A percentile compares a stretch with the other conserved stretches of the same genome.
Conservation (phyloP, 352 stramenopile genomes). For the Peronospora farinosa region DNA sequence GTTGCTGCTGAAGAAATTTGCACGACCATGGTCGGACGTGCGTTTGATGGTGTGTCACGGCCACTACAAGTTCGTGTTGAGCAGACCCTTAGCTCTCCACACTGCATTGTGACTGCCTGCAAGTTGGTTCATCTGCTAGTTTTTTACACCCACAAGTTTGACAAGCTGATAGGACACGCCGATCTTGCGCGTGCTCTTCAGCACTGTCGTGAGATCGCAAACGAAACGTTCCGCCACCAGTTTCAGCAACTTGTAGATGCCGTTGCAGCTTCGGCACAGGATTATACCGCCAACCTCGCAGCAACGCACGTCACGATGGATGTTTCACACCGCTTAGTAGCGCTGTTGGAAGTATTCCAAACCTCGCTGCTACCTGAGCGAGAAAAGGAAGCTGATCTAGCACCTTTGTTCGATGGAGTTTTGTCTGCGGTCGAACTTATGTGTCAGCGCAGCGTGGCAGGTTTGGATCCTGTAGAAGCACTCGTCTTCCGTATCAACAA, state of each 20-base stretch:
- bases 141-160: constrained; percentile 64
- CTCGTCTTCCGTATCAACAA: constrained; percentile 72
- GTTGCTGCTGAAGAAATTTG: constrained; percentile 7
- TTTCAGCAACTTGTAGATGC: constrained; percentile 45
- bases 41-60: constrained; percentile 54
- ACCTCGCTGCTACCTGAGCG: constrained; percentile 47
- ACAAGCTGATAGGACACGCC: constrained; percentile 32
- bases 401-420: constrained; percentile 44
- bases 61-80: constrained; percentile 62
- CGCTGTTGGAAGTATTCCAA: constrained; percentile 54
- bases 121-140: constrained; percentile 59
- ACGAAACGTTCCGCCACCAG: constrained; percentile 45
- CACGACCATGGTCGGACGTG: constrained; percentile 48
- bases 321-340: constrained; percentile 45
- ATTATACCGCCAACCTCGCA: constrained; percentile 54
- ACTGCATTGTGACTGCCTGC: constrained; percentile 54
- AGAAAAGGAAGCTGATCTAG: constrained; percentile 47
- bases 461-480: constrained; percentile 38
- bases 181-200: constrained; percentile 31
- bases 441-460: constrained; percentile 39
- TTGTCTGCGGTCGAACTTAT: constrained; percentile 45
- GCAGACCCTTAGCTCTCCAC: constrained; percentile 48
- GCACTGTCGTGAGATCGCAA: constrained; percentile 38
- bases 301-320: constrained; percentile 56
- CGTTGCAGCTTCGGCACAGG: constrained; percentile 39